Percentiles rank a stretch among this genome's conserved stretches.
These are phyloP conservation scores for Podila horticola DNA, from an alignment of 192 early-diverging fungal genomes.

Conservation along the genomic window DNA sequence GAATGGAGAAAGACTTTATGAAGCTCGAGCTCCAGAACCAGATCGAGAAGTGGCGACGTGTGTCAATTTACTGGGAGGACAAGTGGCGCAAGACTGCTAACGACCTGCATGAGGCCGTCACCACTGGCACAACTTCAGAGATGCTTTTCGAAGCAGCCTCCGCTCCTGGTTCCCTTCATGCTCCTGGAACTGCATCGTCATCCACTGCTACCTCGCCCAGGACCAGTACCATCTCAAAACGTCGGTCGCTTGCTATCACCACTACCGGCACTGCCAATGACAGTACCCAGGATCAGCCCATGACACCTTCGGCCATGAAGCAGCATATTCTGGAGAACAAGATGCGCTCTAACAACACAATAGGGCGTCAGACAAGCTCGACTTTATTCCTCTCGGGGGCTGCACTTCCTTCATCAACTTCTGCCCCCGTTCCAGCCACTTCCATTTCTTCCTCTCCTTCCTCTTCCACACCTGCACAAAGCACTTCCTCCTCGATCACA, in stretches of 20 bases:
- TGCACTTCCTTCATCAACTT: background rate
- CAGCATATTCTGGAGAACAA: conserved; percentile 46
- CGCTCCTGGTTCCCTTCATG: background rate
- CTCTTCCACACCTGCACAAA: background rate
- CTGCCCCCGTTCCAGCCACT: conserved; percentile 5
- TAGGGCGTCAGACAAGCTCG: conserved; percentile 11
- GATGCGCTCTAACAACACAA: conserved; percentile 1
- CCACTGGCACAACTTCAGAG: conserved; percentile 18
- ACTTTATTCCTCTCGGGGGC: conserved; percentile 6
- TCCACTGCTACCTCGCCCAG: conserved; percentile 6
- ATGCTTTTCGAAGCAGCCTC: conserved; percentile 33
- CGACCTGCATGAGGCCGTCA: conserved; percentile 40
- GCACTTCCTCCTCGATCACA: conserved; percentile 4
- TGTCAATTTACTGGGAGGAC: conserved; percentile 44
- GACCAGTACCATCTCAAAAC: conserved; percentile 21
- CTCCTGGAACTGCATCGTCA: background rate
- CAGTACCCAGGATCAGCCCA: conserved; percentile 4
- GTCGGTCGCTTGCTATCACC: conserved; percentile 29
- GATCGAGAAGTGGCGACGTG: conserved; percentile 47
- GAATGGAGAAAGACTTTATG: conserved; percentile 52
- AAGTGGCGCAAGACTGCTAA: conserved; percentile 48
- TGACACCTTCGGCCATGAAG: conserved; percentile 45
- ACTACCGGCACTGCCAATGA: background rate
- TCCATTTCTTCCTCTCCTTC: conserved; percentile 22
- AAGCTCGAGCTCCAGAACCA: conserved; percentile 47